A percentile compares a stretch with the other conserved stretches of the same genome.
phyloP scores from a whole-genome alignment of 192 early-diverging fungal genomes.

The Haplosporangium gracile region DNA sequence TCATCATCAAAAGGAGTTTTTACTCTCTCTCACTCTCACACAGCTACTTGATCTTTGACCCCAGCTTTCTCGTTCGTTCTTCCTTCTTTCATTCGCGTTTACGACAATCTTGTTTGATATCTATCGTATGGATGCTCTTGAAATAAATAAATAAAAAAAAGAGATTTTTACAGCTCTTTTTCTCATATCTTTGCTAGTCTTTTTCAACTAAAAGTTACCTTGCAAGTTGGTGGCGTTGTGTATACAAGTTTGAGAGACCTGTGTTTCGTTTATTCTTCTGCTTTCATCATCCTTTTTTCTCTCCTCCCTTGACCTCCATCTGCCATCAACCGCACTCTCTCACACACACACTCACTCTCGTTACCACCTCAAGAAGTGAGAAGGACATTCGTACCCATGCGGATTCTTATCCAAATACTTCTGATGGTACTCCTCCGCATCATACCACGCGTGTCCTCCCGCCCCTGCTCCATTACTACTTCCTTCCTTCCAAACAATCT shows the following conservation, averaged over 20 bases:
- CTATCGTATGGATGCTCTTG: not conserved
- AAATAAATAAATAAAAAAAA: not conserved
- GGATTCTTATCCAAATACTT: slow-evolving; percentile 81
- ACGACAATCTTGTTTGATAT: not conserved
- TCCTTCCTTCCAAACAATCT: slow-evolving; percentile 72
- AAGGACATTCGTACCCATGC: slow-evolving; percentile 73
- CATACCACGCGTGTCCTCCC: slow-evolving; percentile 69
- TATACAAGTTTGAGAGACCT: too few relatives aligned
- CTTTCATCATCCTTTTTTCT: too few relatives aligned
- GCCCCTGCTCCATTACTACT: not conserved
- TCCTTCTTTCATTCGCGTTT: not conserved
- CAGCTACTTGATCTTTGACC: not conserved
- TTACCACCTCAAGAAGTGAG: slow-evolving; percentile 41
- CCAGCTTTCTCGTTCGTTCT: not conserved
- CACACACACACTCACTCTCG: not conserved
- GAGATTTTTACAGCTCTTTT: not conserved
- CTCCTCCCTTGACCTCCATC: too few relatives aligned
- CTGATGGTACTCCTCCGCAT: slow-evolving; percentile 88
- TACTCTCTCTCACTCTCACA: too few relatives aligned
- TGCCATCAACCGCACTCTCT: not conserved
- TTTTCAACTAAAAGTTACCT: too few relatives aligned
- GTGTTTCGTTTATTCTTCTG: too few relatives aligned
- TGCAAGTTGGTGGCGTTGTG: too few relatives aligned
- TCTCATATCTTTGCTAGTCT: not conserved
- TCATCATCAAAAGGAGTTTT: not conserved